phyloP scores from a whole-genome alignment of 2,329 filamentous ascomycete genomes.

The Xylariaceae sp. region DNA sequence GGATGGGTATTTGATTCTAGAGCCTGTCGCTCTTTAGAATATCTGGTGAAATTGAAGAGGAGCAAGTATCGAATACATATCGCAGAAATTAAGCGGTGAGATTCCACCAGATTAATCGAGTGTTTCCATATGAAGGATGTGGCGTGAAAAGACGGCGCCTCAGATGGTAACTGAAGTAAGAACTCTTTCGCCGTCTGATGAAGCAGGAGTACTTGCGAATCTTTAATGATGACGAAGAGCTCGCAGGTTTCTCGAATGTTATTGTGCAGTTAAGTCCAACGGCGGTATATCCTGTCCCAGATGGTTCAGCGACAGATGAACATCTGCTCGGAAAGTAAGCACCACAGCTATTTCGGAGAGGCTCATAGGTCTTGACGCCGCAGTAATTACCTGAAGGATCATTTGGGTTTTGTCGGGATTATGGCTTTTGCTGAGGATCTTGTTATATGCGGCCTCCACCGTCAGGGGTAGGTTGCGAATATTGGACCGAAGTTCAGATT shows the following conservation, averaged over 20 bases:
- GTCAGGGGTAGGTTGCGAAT: conserved; percentile 1
- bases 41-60: background rate
- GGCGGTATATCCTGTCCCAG: conserved; percentile 2
- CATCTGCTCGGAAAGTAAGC: background rate
- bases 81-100: conserved; percentile 8
- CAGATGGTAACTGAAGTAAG: conserved; percentile 19
- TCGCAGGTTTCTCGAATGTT: conserved; percentile 32
- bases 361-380: conserved; percentile 2
- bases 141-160: background rate
- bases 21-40: background rate
- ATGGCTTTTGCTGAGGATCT: background rate
- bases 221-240: conserved; percentile 33
- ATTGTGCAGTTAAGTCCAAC: conserved; percentile 14
- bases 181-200: conserved; percentile 40
- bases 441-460: conserved; percentile 3
- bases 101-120: conserved; percentile 6
- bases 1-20: background rate
- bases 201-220: conserved; percentile 34
- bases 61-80: conserved; percentile 13
- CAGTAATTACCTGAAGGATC: conserved; percentile 5
- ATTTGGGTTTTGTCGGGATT: background rate
- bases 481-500: background rate
- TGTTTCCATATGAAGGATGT: conserved; percentile 4
- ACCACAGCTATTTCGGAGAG: conserved; percentile 1
- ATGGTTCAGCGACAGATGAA: background rate